Evolutionary conservation across 2,329 filamentous ascomycete genomes (phyloP).

Genomic region (Beauveria australis): DNA sequence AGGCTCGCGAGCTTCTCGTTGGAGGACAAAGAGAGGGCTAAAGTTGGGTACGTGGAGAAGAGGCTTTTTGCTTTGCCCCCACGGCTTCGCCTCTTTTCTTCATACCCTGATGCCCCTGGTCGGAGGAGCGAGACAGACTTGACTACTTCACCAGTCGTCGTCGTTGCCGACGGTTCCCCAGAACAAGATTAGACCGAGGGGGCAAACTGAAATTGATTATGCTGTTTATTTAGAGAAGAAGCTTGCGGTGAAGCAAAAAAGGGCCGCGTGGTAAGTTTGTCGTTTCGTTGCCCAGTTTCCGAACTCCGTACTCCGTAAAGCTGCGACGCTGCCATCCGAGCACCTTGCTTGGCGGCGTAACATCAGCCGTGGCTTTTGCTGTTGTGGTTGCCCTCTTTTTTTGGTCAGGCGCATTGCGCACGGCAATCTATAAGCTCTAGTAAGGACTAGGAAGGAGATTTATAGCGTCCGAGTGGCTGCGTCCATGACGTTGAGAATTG

Average conservation of each 20-base stretch:
- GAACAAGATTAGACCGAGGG: neutral
- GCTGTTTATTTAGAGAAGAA: neutral
- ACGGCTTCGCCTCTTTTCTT: slow-evolving; percentile 6
- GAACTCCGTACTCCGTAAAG: neutral
- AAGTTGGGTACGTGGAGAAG: slow-evolving; percentile 9
- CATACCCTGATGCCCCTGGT: neutral
- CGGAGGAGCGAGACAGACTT: neutral
- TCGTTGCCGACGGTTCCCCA: neutral
- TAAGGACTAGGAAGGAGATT: no score
- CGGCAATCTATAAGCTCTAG: neutral
- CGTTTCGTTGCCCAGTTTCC: neutral
- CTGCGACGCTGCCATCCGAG: slow-evolving; percentile 7
- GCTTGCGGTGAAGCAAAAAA: neutral
- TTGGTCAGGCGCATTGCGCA: neutral
- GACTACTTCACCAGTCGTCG: neutral
- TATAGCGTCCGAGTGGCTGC: neutral
- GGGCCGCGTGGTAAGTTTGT: neutral
- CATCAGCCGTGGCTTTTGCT: neutral
- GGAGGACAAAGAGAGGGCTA: neutral
- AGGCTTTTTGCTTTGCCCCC: slow-evolving; percentile 9
- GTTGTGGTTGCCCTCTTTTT: neutral
- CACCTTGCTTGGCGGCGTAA: slow-evolving; percentile 2
- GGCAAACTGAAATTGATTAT: neutral
- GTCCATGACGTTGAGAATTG: neutral
- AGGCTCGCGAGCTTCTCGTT: slow-evolving; percentile 8